Percentiles rank a stretch among this genome's conserved stretches.
phyloP scores from a whole-genome alignment of 2,329 filamentous ascomycete genomes.

The Calycina marina region DNA sequence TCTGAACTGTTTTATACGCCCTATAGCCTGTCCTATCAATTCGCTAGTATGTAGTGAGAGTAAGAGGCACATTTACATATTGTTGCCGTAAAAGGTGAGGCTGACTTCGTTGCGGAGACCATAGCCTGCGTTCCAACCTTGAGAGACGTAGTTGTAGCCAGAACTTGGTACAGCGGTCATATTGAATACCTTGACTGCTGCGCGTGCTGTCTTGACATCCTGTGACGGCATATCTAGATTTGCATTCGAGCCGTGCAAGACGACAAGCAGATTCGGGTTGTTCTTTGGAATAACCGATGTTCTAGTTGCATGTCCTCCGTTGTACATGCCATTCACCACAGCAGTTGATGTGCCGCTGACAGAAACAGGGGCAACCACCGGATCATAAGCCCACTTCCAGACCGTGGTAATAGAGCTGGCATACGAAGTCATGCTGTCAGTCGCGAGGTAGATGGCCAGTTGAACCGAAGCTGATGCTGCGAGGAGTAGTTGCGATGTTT shows the following conservation, averaged over 20 bases:
- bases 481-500: slow-evolving; percentile 6
- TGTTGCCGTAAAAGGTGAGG: slow-evolving; percentile 2
- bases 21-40: slow-evolving; percentile 5
- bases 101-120: slow-evolving; percentile 13
- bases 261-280: slow-evolving; percentile 8
- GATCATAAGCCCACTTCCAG: slow-evolving; percentile 8
- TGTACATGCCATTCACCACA: slow-evolving; percentile 9
- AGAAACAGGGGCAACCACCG: slow-evolving; percentile 1
- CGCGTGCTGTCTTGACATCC: slow-evolving; percentile 6
- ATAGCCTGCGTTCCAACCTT: slow-evolving; percentile 8
- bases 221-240: slow-evolving; percentile 9
- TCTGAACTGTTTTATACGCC: slow-evolving; percentile 9
- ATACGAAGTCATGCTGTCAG: slow-evolving; percentile 10
- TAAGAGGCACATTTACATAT: slow-evolving; percentile 1
- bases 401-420: slow-evolving; percentile 11
- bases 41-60: not conserved
- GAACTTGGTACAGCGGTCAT: slow-evolving; percentile 5
- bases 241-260: slow-evolving; percentile 10
- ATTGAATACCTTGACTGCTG: slow-evolving; percentile 12
- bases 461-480: slow-evolving; percentile 5
- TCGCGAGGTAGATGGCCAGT: slow-evolving; percentile 5
- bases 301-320: slow-evolving; percentile 8
- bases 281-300: slow-evolving; percentile 7
- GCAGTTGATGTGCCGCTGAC: slow-evolving; percentile 2
- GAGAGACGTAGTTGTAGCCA: slow-evolving; percentile 10